A percentile compares a stretch with the other conserved stretches of the same genome.
phyloP scores from a whole-genome alignment of 2,329 filamentous ascomycete genomes.

The Fusarium beomiforme region DNA sequence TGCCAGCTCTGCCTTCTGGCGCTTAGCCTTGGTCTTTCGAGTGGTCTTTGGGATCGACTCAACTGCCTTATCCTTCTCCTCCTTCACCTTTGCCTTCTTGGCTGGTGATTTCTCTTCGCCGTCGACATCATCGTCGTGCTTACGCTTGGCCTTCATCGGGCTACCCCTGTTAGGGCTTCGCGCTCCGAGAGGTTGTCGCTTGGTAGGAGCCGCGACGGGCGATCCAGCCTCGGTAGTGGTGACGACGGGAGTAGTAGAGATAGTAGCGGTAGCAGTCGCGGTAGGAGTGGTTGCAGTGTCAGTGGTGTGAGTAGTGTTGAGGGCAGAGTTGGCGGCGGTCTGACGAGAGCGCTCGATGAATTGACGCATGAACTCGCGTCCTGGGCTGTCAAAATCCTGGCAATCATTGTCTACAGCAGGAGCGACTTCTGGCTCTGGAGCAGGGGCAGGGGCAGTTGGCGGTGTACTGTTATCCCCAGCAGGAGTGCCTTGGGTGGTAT shows the following conservation, averaged over 20 bases:
- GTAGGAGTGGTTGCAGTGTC: constrained; percentile 35
- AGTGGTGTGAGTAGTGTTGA: constrained; percentile 39
- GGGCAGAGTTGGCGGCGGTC: constrained; percentile 34
- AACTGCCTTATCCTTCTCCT: constrained; percentile 1
- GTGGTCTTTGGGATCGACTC: not conserved
- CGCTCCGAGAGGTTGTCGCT: constrained; percentile 46
- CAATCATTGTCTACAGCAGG: not conserved
- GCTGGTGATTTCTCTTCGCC: constrained; percentile 32
- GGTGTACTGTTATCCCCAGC: no score
- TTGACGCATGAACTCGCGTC: constrained; percentile 48
- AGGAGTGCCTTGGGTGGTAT: not conserved
- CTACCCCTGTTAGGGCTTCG: constrained; percentile 51
- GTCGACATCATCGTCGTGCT: constrained; percentile 38
- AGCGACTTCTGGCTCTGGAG: constrained; percentile 9
- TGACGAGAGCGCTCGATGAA: constrained; percentile 50
- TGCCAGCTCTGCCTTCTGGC: constrained; percentile 18
- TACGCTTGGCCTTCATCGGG: constrained; percentile 48
- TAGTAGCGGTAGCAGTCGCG: constrained; percentile 35
- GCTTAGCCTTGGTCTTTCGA: constrained; percentile 28
- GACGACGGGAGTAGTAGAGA: constrained; percentile 15
- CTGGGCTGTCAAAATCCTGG: constrained; percentile 47
- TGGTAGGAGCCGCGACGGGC: constrained; percentile 39
- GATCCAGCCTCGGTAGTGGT: constrained; percentile 46
- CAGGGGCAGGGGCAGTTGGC: not conserved
- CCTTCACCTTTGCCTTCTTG: constrained; percentile 24